Evolutionary conservation across 106 monocot genomes (phyloP), one percentile per base, ranked within the genome.

Genomic region (Dendrobium officinale): DNA sequence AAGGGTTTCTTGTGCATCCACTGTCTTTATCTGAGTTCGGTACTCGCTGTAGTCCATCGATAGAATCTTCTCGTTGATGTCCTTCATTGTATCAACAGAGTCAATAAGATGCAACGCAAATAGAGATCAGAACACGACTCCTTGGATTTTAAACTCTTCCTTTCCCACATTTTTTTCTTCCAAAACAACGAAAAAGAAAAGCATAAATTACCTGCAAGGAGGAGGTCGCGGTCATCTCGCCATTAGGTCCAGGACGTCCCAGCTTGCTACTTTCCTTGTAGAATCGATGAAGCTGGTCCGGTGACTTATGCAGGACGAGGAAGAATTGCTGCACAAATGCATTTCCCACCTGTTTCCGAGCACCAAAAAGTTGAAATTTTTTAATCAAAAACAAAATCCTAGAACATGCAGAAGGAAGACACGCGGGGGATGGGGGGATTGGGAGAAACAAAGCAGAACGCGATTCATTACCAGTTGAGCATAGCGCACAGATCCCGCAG

Each of bases 21-120:
- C 86, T 17, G 87, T 94, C 81, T 83, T 89, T 33, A 94, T 89
- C 84, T 89, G 89, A 4, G 86, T 85, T 8, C 45, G 79, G 74
- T 64, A 79, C 56, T 90, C 86, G 15, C 81, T 80, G 80, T 82
- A 88, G 43, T 90, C 86, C 87, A 89, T 55, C 4, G 86, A 88
- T 26, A 88, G 26, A 83, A 94, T 94, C 89, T 91, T 94, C 87
- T 89, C 85, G 45, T 94, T 81, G 70, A 94, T 94, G 2, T 84
- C 89, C 93, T 94, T 73, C 47, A 78, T 59, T 18, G 40, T 59
- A 41, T 40, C 17, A 78, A 56, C 37, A 78, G 7, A 59, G 11
- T 9, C n/a, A 40, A 37, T 55, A 77, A 55, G 31, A 27, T 11
- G 29, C 16, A 70, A 17, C 33, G 37, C 2, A 70, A 70, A 42